Conservation (phyloP, 148 eudicot genomes). For the Persicaria tinctoria region DNA sequence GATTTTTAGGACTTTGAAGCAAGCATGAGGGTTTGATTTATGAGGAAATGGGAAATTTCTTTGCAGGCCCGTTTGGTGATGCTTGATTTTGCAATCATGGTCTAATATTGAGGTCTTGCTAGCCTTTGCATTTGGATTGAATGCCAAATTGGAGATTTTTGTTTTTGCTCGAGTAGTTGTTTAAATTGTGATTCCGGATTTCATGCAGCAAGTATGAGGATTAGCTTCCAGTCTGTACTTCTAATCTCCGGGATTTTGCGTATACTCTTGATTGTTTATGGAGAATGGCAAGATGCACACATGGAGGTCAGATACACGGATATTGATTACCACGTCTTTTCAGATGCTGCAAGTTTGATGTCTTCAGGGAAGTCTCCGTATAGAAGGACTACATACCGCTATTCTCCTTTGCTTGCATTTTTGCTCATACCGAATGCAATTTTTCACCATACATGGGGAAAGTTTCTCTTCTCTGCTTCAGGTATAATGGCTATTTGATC, state of each 20-base stretch:
- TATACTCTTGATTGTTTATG: constrained; percentile 58
- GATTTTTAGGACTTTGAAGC: no score
- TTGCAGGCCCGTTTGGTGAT: no score
- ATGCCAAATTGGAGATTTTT: not conserved
- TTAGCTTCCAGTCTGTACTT: constrained; percentile 47
- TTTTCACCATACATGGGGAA: constrained; percentile 82
- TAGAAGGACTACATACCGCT: constrained; percentile 77
- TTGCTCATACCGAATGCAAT: constrained; percentile 72
- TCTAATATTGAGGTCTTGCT: no score
- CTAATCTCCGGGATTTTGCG: constrained; percentile 64
- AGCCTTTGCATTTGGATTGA: not conserved
- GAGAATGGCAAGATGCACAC: constrained; percentile 96
- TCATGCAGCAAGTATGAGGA: constrained; percentile 24
- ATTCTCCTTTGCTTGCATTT: constrained; percentile 86
- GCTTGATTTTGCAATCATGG: no score
- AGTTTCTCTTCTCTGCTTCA: constrained; percentile 81
- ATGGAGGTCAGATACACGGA: constrained; percentile 98
- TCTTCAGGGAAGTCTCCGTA: constrained; percentile 76
- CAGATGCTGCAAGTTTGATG: constrained; percentile 88
- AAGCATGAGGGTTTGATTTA: no score
- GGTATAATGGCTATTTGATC: constrained; percentile 30
- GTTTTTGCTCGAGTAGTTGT: not conserved
- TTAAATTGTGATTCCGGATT: not conserved
- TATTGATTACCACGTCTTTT: constrained; percentile 63
- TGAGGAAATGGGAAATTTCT: no score